Evolutionary conservation across 805 yeast genomes (phyloP).

Genomic region (Hanseniaspora meyeri): DNA sequence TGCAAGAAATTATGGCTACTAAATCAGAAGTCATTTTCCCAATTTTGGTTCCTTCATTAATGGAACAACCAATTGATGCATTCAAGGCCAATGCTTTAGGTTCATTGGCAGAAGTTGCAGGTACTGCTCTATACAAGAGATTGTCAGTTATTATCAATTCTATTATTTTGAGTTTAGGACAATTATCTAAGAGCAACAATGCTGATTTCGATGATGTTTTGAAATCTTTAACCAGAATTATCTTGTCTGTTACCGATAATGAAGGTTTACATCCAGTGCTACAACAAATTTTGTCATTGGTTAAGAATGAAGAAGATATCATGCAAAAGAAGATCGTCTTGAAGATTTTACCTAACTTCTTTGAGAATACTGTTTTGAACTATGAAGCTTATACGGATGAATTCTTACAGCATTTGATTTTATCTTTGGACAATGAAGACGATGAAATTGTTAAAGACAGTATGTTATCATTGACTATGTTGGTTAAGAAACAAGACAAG

Average conservation of each 20-base stretch:
- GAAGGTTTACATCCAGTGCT: slow-evolving; percentile 75
- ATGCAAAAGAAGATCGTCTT: slow-evolving; percentile 51
- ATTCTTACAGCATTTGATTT: slow-evolving; percentile 56
- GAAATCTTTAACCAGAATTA: slow-evolving; percentile 53
- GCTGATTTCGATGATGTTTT: slow-evolving; percentile 32
- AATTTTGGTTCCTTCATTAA: slow-evolving; percentile 70
- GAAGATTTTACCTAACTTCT: slow-evolving; percentile 60
- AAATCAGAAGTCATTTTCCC: slow-evolving; percentile 90
- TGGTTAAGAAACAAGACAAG: slow-evolving; percentile 64
- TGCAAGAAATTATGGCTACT: slow-evolving; percentile 82
- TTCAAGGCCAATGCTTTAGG: slow-evolving; percentile 82
- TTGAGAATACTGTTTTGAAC: slow-evolving; percentile 52
- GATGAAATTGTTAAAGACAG: slow-evolving; percentile 50
- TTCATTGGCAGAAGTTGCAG: slow-evolving; percentile 81
- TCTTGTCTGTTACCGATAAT: slow-evolving; percentile 59
- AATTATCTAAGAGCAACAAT: slow-evolving; percentile 27
- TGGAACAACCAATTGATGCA: slow-evolving; percentile 67
- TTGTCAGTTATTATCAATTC: slow-evolving; percentile 63
- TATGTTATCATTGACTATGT: slow-evolving; percentile 48
- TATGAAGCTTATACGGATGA: slow-evolving; percentile 64
- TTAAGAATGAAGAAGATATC: slow-evolving; percentile 57
- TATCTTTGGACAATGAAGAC: slow-evolving; percentile 60
- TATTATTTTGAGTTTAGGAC: slow-evolving; percentile 47
- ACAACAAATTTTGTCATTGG: slow-evolving; percentile 64
- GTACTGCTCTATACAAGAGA: slow-evolving; percentile 62